A percentile compares a stretch with the other conserved stretches of the same genome.
These are phyloP conservation scores for Penicillium bialowiezense DNA, from an alignment of 495 filamentous ascomycete species.

Conservation along the genomic window DNA sequence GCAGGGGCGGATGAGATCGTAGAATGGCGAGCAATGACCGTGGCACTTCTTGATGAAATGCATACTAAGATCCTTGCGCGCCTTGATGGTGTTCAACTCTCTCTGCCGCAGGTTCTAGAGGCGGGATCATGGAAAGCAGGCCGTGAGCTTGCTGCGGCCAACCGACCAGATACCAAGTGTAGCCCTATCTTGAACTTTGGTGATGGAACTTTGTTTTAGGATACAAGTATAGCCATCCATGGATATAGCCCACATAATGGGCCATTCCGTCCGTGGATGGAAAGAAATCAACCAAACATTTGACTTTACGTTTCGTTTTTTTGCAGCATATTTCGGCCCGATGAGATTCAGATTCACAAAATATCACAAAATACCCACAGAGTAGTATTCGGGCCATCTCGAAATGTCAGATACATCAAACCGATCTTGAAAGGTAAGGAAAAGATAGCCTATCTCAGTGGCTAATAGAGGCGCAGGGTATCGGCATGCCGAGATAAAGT, in stretches of 20 bases:
- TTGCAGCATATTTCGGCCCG: no score
- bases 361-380: no score
- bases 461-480: no score
- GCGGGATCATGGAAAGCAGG: conserved; percentile 75
- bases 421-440: no score
- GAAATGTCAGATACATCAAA: no score
- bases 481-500: conserved; percentile 24
- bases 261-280: no score
- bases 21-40: conserved; percentile 80
- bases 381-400: no score
- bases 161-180: conserved; percentile 37
- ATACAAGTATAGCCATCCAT: neutral
- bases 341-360: no score
- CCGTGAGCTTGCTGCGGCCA: conserved; percentile 38
- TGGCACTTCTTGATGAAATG: conserved; percentile 79
- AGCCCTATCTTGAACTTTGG: conserved; percentile 45
- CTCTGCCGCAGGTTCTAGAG: conserved; percentile 76
- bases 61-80: conserved; percentile 59
- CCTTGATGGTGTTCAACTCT: conserved; percentile 58
- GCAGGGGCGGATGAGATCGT: conserved; percentile 82
- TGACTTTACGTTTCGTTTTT: no score
- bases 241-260: no score
- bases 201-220: conserved; percentile 43
- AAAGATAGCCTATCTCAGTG: no score
- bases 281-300: no score